Conservation (phyloP, 2,329 filamentous ascomycete genomes). For the Alternaria conjuncta region DNA sequence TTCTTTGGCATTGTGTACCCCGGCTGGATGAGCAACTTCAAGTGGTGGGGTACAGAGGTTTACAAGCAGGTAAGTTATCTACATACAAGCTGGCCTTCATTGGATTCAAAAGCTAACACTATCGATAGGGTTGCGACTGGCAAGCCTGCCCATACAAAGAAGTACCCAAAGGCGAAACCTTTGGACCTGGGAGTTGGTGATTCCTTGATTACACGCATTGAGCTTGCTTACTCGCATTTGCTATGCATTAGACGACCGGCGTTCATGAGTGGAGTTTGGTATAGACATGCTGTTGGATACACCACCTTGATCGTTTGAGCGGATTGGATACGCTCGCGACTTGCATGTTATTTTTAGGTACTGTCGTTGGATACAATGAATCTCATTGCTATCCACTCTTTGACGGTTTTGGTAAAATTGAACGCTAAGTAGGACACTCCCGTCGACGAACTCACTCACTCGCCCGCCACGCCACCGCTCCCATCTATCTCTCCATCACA, state of each 20-base stretch:
- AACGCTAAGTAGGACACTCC: not conserved
- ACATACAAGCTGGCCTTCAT: not conserved
- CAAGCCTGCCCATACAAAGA: slow-evolving; percentile 74
- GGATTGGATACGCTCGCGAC: not conserved
- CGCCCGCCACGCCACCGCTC: not conserved
- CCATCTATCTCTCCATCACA: too few species aligned
- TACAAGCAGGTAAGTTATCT: slow-evolving; percentile 67
- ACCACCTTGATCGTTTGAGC: not conserved
- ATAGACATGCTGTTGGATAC: not conserved
- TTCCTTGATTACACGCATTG: not conserved
- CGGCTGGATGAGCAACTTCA: slow-evolving; percentile 73
- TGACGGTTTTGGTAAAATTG: not conserved
- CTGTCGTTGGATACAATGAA: not conserved
- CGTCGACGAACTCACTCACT: too few species aligned
- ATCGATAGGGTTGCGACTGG: slow-evolving; percentile 75
- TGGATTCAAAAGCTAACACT: slow-evolving; percentile 9
- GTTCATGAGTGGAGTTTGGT: not conserved
- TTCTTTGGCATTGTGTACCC: slow-evolving; percentile 90
- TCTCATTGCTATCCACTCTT: not conserved
- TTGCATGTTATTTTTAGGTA: not conserved
- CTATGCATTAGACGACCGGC: not conserved
- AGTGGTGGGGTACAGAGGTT: slow-evolving; percentile 88
- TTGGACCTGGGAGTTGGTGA: slow-evolving; percentile 44
- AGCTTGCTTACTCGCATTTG: not conserved
- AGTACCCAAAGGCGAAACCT: slow-evolving; percentile 52